These are phyloP conservation scores for Naegleria lovaniensis DNA, from an alignment of 208 protist genomes.

Conservation along the genomic window DNA sequence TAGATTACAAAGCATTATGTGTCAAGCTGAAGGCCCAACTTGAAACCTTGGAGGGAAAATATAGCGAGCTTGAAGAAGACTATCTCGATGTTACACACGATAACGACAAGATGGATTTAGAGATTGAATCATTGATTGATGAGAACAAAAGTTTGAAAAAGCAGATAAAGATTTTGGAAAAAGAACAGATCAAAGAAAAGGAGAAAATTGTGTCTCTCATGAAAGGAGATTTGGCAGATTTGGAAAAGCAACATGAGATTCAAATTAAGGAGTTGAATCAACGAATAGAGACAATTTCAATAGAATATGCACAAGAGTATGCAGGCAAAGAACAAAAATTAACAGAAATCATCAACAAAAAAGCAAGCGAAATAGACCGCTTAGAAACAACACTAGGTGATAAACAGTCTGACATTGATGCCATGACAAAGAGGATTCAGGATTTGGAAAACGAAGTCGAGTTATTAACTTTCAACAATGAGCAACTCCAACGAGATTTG, in stretches of 20 bases:
- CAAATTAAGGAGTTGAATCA: not conserved
- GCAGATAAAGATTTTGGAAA: not conserved
- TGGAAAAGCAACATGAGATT: not conserved
- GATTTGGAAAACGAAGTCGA: not conserved
- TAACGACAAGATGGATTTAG: constrained; percentile 40
- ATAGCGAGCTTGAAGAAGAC: constrained; percentile 45
- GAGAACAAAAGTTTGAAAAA: not conserved
- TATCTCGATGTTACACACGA: constrained; percentile 57
- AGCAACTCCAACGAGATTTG: not conserved
- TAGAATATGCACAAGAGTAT: not conserved
- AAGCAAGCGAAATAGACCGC: not conserved
- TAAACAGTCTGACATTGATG: not conserved
- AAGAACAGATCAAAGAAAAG: not conserved
- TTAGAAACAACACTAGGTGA: not conserved
- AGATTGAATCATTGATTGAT: not conserved
- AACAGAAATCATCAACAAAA: not conserved
- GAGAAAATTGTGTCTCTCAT: not conserved
- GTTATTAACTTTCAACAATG: not conserved
- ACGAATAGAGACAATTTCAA: not conserved
- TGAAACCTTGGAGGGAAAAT: constrained; percentile 70
- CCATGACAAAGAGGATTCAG: not conserved
- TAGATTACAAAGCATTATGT: constrained; percentile 10
- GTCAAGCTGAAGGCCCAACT: constrained; percentile 52
- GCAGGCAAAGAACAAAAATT: not conserved
- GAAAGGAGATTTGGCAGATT: not conserved